Conservation (phyloP, 2,329 filamentous ascomycete genomes). For the Escovopsis weberi region DNA sequence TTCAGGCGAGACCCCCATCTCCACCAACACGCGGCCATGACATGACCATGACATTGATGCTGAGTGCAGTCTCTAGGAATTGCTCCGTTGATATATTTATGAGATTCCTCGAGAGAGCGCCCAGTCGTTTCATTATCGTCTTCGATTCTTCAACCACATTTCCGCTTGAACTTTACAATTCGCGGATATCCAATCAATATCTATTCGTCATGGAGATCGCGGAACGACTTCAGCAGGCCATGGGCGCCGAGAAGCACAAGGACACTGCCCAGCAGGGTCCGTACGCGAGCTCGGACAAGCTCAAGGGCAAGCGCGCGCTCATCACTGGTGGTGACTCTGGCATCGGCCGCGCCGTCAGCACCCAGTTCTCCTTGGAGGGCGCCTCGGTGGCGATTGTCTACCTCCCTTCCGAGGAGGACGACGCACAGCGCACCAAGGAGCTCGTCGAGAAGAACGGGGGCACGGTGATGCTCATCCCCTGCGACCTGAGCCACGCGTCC, state of each 20-base stretch:
- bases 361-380: neutral
- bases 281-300: neutral
- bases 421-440: neutral
- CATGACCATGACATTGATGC: too few relatives aligned
- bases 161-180: too few relatives aligned
- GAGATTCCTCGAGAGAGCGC: too few relatives aligned
- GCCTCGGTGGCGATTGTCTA: neutral
- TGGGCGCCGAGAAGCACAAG: neutral
- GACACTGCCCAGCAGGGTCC: neutral
- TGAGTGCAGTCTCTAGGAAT: too few relatives aligned
- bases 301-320: neutral
- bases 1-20: too few relatives aligned
- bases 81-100: too few relatives aligned
- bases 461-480: neutral
- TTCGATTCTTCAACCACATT: too few relatives aligned
- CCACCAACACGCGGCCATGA: too few relatives aligned
- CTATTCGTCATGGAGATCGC: too few relatives aligned
- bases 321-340: slow-evolving; percentile 1
- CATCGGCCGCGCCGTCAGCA: neutral
- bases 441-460: neutral
- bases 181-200: too few relatives aligned
- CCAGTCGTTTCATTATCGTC: too few relatives aligned
- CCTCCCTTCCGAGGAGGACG: neutral
- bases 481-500: neutral
- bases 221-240: neutral